Base-by-base conservation (phyloP, 805 yeast species). In the Blastobotrys robertii region DNA sequence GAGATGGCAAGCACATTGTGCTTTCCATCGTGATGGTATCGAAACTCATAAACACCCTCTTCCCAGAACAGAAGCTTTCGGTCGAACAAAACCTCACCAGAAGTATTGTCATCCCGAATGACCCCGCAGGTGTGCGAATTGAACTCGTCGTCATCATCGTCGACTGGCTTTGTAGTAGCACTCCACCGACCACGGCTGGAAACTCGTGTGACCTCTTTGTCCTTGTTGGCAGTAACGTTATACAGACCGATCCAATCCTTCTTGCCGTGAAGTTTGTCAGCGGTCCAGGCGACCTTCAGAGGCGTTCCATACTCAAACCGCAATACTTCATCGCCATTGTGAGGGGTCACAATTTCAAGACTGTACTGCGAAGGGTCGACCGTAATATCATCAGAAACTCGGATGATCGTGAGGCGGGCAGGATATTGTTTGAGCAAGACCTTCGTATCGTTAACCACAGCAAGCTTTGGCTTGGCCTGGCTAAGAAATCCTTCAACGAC, bases 211-310 rank as follows among this genome's bases (percentile, higher is more conserved):
- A 66, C 69, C 34, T 69, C 68, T 19, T 19, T 19, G 6, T 19
- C 25, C 25, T 19, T 19, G 42, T 77, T 68, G 14, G 79, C 73
- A 19, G 74, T 63, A 8, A 81, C 71, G 42, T 74, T 73, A 61
- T 84, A 84, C 28, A 84, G 60, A 1, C 92, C 94, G 50, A 84
- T 71, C 94, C 94, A 84, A 56, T 82, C 88, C 35, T 66, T 68
- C 0, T 62, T 44, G 12, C 74, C 63, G 48, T 73, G 77, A 16
- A 54, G 46, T 2, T 62, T 63, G 1, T 84, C 81, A 0, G 79
- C 65, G 22, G 60, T 56, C 79, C 83, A 84, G 14, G 60, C 54
- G 3, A 81, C 70, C 14, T 56, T 57, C 19, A 84, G 69, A 2
- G 81, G 74, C 6, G 66, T 59, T 1, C 86, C 87, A 29, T 41